Evolutionary conservation across 768 basidiomycete species (phyloP), one percentile per base, ranked within the genome.

Genomic region (Saitozyma podzolica): DNA sequence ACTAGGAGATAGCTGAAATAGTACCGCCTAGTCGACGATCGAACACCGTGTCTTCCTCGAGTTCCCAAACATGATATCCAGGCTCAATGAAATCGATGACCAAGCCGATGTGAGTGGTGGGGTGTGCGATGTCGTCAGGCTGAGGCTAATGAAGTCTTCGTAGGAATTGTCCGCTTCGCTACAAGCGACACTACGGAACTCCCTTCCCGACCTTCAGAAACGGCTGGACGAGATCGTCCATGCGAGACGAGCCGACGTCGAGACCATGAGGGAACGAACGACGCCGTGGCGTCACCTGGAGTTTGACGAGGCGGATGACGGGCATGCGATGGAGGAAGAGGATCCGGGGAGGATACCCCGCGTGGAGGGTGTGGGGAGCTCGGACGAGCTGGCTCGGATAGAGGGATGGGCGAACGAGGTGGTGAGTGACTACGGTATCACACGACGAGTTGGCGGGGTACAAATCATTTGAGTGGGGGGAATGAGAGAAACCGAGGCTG

Each of bases 401-500:
- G 68, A 72, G 49, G 50, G 65, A 41, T 72, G 70, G 70, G 65
- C 68, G 2, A 66, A 69, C 19, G 73, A 74, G 58, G 56, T 69
- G 53, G 56, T 29, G 29, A 29, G 29, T 29, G 29, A 29, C 5
- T 29, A 29, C 5, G 29, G 29, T 29, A 29, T 29, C 2, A 2
- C 29, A 29, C 29, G 29, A 29, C 29, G 29, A 29, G 29, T 29
- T 29, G 29, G 29, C 29, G 29, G 29, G 29, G 29, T 29, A 29
- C 29, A 29, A 29, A 5, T 29, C 29, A 29, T 29, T 29, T 29
- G 29, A 5, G 29, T 29, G 29, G 29, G 2, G 29, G 5, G 29
- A 29, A 29, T 29, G 29, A 29, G 29, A 29, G 29, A 29, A 29
- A 5, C 29, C 29, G 29, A 5, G 29, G 29, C 29, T 29, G 29